phyloP scores from a whole-genome alignment of 768 basidiomycete genomes.

The Panaeolus papilionaceus region DNA sequence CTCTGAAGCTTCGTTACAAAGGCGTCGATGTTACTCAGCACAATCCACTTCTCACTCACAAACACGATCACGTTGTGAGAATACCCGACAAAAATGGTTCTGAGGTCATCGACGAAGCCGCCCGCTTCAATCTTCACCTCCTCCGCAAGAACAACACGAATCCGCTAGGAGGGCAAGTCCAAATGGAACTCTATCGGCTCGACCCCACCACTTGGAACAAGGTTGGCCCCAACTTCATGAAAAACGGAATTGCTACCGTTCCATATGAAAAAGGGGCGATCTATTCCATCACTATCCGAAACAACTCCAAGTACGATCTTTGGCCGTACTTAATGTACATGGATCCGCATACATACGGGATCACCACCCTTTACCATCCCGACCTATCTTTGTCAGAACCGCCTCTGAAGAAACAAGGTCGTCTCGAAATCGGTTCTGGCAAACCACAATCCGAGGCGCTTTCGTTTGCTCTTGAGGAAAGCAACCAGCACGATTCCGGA shows the following conservation, averaged over 20 bases:
- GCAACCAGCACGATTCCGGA: constrained; percentile 47
- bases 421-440: constrained; percentile 49
- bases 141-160: constrained; percentile 53
- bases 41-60: constrained; percentile 45
- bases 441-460: constrained; percentile 51
- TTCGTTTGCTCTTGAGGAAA: constrained; percentile 47
- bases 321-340: constrained; percentile 71
- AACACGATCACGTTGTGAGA: constrained; percentile 42
- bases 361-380: constrained; percentile 62
- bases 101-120: constrained; percentile 60
- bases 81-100: constrained; percentile 38
- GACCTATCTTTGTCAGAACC: constrained; percentile 40
- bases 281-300: constrained; percentile 56
- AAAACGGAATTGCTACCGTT: constrained; percentile 54
- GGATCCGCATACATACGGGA: constrained; percentile 60
- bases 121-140: constrained; percentile 65
- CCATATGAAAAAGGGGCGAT: constrained; percentile 46
- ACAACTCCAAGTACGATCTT: constrained; percentile 55
- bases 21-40: constrained; percentile 51
- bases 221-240: constrained; percentile 52
- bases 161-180: constrained; percentile 53
- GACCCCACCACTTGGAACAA: constrained; percentile 51
- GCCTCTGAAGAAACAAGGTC: constrained; percentile 49
- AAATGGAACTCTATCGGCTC: constrained; percentile 58
- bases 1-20: constrained; percentile 48